These are phyloP conservation scores for Botryobasidium botryosum DNA, from an alignment of 768 basidiomycete species.

Conservation along the genomic window DNA sequence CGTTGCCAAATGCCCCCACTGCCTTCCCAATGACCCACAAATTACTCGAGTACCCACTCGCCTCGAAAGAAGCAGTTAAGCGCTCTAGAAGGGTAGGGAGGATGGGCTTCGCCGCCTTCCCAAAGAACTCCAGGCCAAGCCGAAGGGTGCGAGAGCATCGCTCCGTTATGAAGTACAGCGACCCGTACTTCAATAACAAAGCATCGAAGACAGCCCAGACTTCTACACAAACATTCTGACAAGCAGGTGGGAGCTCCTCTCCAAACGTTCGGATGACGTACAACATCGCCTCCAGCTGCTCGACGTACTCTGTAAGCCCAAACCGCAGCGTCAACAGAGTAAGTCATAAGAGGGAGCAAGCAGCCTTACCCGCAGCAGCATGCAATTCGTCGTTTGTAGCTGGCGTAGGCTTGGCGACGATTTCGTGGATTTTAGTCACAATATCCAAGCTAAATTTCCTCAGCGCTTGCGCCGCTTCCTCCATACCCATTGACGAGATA, in stretches of 20 bases:
- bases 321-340: not conserved
- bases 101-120: slow-evolving; percentile 42
- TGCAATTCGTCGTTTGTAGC: slow-evolving; percentile 57
- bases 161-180: slow-evolving; percentile 61
- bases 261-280: slow-evolving; percentile 66
- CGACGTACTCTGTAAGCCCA: slow-evolving; percentile 48
- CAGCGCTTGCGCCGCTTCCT: slow-evolving; percentile 70
- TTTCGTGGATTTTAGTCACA: slow-evolving; percentile 52
- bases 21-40: slow-evolving; percentile 89
- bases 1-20: slow-evolving; percentile 57
- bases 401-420: slow-evolving; percentile 35
- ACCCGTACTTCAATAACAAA: slow-evolving; percentile 64
- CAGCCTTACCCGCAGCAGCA: slow-evolving; percentile 44
- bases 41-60: slow-evolving; percentile 69
- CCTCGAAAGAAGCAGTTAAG: slow-evolving; percentile 64
- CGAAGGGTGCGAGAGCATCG: slow-evolving; percentile 71
- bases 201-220: slow-evolving; percentile 71
- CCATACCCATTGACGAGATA: slow-evolving; percentile 86
- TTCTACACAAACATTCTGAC: slow-evolving; percentile 60
- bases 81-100: slow-evolving; percentile 53
- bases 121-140: slow-evolving; percentile 70
- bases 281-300: slow-evolving; percentile 88
- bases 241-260: slow-evolving; percentile 63
- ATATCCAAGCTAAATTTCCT: slow-evolving; percentile 78
- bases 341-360: not conserved